Evolutionary conservation across 192 early-diverging fungal species (phyloP).

Genomic region (Glomus cerebriforme): DNA sequence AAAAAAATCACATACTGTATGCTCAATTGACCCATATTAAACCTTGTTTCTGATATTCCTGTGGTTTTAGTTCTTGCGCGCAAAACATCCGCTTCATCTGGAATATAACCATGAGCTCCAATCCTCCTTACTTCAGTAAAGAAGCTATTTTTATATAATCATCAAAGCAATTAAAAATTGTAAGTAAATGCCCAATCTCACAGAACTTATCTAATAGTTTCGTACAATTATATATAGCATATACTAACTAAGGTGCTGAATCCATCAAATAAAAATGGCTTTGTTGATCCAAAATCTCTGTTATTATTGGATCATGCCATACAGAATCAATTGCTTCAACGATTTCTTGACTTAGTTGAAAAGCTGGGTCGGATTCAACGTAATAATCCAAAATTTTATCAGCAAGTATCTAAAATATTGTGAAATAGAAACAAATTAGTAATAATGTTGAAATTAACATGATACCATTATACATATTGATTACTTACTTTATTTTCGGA

Average conservation of each 20-base stretch:
- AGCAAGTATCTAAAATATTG: slow-evolving; percentile 27
- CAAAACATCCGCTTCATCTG: slow-evolving; percentile 93
- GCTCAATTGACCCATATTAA: slow-evolving; percentile 86
- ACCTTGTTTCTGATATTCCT: slow-evolving; percentile 93
- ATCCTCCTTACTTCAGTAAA: slow-evolving; percentile 89
- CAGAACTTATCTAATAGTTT: background rate
- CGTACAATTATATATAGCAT: background rate
- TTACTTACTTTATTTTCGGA: slow-evolving; percentile 52
- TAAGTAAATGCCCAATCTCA: background rate
- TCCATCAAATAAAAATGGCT: slow-evolving; percentile 91
- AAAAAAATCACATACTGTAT: slow-evolving; percentile 71
- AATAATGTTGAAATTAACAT: background rate
- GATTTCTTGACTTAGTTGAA: slow-evolving; percentile 63
- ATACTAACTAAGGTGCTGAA: slow-evolving; percentile 82
- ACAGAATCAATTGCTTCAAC: slow-evolving; percentile 70
- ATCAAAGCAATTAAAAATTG: background rate
- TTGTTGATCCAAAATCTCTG: slow-evolving; percentile 66
- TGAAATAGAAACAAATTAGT: background rate
- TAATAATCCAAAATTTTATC: slow-evolving; percentile 48
- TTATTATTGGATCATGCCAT: slow-evolving; percentile 71
- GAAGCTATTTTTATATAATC: slow-evolving; percentile 60
- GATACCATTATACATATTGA: background rate
- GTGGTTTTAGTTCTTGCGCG: slow-evolving; percentile 98
- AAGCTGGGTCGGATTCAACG: slow-evolving; percentile 56
- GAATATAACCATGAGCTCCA: slow-evolving; percentile 78